phyloP scores from a whole-genome alignment of 139 green algal genomes.

The Bryopsis sp. region DNA sequence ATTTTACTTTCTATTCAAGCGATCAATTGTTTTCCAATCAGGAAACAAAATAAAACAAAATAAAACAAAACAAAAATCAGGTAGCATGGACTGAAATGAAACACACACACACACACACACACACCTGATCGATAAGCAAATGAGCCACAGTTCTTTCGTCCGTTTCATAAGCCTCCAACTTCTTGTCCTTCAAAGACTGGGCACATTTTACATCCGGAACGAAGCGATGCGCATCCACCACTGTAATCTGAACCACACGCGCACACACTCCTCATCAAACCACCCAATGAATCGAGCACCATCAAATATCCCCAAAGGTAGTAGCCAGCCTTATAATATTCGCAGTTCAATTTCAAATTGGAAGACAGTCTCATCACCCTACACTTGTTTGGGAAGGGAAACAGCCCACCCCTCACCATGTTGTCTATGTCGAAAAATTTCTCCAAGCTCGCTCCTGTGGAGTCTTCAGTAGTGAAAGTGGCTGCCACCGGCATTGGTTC shows the following conservation, averaged over 20 bases:
- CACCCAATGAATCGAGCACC: neutral
- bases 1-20: neutral
- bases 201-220: conserved; percentile 31
- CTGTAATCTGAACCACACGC: conserved; percentile 19
- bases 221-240: conserved; percentile 24
- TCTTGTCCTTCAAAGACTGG: conserved; percentile 30
- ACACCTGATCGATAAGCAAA: conserved; percentile 53
- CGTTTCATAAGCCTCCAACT: conserved; percentile 39
- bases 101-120: neutral
- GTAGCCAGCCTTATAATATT: neutral
- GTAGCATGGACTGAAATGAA: neutral
- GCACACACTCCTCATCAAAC: neutral
- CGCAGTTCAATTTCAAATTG: neutral
- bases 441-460: neutral
- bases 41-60: too few relatives aligned
- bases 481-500: conserved; percentile 61
- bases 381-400: neutral
- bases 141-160: conserved; percentile 49
- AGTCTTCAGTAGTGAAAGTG: conserved; percentile 32
- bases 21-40: neutral
- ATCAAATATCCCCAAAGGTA: neutral
- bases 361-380: neutral
- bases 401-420: conserved; percentile 15
- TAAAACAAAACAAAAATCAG: too few relatives aligned
- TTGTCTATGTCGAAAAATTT: conserved; percentile 22